Evolutionary conservation across 108 stramenopile genomes (phyloP).

Genomic region (Chaetoceros tenuissimus): DNA sequence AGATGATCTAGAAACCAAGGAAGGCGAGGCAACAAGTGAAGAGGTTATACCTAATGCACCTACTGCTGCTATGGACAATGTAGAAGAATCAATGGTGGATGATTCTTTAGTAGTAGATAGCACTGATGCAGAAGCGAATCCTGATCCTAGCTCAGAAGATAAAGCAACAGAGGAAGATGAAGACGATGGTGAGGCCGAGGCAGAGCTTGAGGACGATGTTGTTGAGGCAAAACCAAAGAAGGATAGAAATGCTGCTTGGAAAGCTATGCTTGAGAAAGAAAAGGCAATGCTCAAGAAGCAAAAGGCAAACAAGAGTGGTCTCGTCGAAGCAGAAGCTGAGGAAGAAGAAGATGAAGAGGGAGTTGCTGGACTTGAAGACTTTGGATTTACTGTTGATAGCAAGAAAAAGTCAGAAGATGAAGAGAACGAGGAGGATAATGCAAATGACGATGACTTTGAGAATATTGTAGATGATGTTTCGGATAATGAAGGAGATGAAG

Average conservation of each 20-base stretch:
- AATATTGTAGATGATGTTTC: constrained; percentile 85
- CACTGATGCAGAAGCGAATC: constrained; percentile 1
- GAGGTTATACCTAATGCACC: background rate
- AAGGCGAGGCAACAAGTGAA: background rate
- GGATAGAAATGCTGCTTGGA: constrained; percentile 63
- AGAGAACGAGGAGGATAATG: constrained; percentile 33
- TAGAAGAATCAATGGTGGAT: background rate
- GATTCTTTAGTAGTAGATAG: background rate
- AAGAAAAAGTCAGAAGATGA: constrained; percentile 67
- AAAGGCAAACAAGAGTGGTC: constrained; percentile 40
- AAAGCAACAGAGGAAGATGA: constrained; percentile 1
- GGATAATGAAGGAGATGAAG: constrained; percentile 85
- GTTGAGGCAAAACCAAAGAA: constrained; percentile 20
- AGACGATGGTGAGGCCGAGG: constrained; percentile 2
- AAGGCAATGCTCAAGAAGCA: constrained; percentile 57
- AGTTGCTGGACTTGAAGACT: constrained; percentile 83
- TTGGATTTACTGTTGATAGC: constrained; percentile 68
- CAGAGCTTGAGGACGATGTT: constrained; percentile 4
- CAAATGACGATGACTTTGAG: constrained; percentile 72
- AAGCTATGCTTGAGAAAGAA: constrained; percentile 69
- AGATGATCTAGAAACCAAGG: constrained; percentile 2
- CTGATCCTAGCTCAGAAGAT: background rate
- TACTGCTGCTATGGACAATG: background rate
- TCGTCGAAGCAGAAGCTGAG: constrained; percentile 77
- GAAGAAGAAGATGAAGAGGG: constrained; percentile 90